Evolutionary conservation across 2,329 filamentous ascomycete genomes (phyloP).

Genomic region (Alternaria consortialis): DNA sequence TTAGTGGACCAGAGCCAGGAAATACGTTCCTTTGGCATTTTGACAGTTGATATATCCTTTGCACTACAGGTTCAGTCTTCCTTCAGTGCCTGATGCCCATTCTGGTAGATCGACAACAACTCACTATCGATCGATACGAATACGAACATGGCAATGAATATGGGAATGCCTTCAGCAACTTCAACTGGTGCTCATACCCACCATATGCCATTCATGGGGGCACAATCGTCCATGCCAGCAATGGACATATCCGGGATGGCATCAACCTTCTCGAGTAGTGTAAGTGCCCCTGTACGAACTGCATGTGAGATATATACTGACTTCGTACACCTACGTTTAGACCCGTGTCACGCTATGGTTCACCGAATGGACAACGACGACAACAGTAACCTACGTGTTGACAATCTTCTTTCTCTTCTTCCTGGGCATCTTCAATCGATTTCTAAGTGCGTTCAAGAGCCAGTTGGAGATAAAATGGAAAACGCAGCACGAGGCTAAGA

Average conservation of each 20-base stretch:
- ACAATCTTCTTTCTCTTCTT: conserved; percentile 40
- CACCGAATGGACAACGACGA: conserved; percentile 38
- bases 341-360: conserved; percentile 44
- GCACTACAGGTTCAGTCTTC: not conserved
- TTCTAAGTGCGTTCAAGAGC: conserved; percentile 38
- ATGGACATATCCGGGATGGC: conserved; percentile 35
- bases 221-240: conserved; percentile 1
- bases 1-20: not conserved
- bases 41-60: conserved; percentile 1
- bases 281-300: no score
- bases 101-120: not conserved
- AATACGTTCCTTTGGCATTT: not conserved
- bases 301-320: no score
- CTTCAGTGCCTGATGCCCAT: not conserved
- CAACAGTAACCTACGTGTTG: conserved; percentile 34
- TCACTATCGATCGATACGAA: not conserved
- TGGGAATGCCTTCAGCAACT: conserved; percentile 12
- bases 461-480: conserved; percentile 39
- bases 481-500: conserved; percentile 1
- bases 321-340: no score
- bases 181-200: not conserved
- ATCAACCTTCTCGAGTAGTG: conserved; percentile 35
- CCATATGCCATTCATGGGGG: not conserved
- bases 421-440: conserved; percentile 41
- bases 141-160: conserved; percentile 3